Evolutionary conservation across 2,329 filamentous ascomycete genomes (phyloP), one percentile per base, ranked within the genome.

Genomic region (Fusarium euwallaceae): DNA sequence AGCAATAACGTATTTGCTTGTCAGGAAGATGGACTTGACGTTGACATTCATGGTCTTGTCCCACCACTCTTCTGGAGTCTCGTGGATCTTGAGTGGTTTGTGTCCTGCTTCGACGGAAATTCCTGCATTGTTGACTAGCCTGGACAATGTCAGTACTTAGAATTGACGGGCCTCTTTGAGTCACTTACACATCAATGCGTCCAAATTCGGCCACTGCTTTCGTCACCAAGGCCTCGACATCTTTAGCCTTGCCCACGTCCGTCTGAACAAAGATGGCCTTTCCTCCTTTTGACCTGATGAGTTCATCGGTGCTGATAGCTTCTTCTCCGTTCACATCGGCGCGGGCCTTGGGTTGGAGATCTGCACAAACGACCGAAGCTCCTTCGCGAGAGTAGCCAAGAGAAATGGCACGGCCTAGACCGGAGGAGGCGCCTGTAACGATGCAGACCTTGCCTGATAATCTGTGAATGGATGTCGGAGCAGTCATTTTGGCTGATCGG

Each of bases 401-500:
- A 0, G 85, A 79, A n/a, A 88, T 88, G 1, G 85, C 83, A 5
- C 86, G 81, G 1, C 87, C 86, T 0, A 88, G 76, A 2, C 86
- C 86, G 0, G 85, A 86, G 0, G 86, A 87, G 2, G 84, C 79
- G 12, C 86, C 86, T 0, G 86, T 87, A 7, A 88, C 80, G 27
- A 88, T 83, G 80, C 82, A 71, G 81, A 87, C 67, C 24, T 78
- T 78, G 24, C 41, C 66, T 10, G 64, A 27, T 3, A 78, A 58
- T 11, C 76, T 73, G 2, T 61, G 45, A 2, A 32, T 20, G 29
- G 56, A 27, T 6, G 64, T 20, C 10, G 34, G 29, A 29, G 64
- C 22, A 1, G 76, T 56, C 59, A 63, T 70, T 27, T 1, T 58
- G 2, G n/a, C 2, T n/a, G 11, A 16, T 10, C 29, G 4, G 27